These are phyloP conservation scores for Thelonectria discophora DNA, from an alignment of 2,329 filamentous ascomycete species.

Conservation along the genomic window DNA sequence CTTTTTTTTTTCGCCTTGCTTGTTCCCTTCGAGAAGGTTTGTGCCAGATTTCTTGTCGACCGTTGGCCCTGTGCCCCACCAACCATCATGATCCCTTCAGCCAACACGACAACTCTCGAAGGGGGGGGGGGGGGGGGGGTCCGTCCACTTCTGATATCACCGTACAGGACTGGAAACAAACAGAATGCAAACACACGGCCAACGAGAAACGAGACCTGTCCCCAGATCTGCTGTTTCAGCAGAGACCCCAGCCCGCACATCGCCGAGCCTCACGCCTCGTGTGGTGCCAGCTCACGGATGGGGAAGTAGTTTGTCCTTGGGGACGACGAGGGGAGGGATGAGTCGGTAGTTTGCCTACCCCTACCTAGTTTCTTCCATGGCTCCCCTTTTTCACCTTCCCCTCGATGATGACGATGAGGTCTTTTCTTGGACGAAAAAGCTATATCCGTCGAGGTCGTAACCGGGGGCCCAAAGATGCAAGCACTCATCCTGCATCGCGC, in stretches of 20 bases:
- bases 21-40: too few relatives aligned
- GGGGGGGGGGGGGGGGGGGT: not conserved
- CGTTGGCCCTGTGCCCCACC: not conserved
- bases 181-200: not conserved
- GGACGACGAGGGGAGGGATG: not conserved
- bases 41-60: too few relatives aligned
- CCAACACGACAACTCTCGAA: constrained; percentile 1
- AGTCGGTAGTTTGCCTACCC: constrained; percentile 4
- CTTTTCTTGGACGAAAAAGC: constrained; percentile 10
- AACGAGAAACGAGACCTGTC: not conserved
- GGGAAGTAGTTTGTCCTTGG: constrained; percentile 14
- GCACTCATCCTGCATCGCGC: constrained; percentile 23
- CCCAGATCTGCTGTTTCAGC: constrained; percentile 16
- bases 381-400: not conserved
- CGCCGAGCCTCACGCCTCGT: constrained; percentile 16
- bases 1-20: too few relatives aligned
- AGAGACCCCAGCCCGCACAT: constrained; percentile 8
- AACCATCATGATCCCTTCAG: not conserved
- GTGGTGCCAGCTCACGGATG: constrained; percentile 10
- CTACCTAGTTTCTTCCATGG: constrained; percentile 1
- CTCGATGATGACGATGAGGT: not conserved
- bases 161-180: constrained; percentile 3
- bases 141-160: constrained; percentile 3
- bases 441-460: constrained; percentile 1
- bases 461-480: constrained; percentile 10